A percentile compares a stretch with the other conserved stretches of the same genome.
Evolutionary conservation across 2,329 filamentous ascomycete genomes (phyloP).

Genomic region (Eutypella sp.): DNA sequence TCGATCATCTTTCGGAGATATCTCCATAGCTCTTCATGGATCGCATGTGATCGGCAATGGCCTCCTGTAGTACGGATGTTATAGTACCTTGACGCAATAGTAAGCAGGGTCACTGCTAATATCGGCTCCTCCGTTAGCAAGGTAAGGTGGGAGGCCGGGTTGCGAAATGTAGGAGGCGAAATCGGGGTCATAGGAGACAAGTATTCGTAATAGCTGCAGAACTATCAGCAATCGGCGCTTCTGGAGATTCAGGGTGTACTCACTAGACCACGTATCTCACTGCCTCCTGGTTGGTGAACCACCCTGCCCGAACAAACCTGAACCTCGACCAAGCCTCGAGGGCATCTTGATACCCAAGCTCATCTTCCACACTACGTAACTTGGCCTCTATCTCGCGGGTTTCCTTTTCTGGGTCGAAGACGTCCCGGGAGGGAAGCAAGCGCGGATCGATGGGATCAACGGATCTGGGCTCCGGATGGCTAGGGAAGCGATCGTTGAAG

Average conservation of each 20-base stretch:
- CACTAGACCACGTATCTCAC: constrained; percentile 93
- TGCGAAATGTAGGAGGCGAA: constrained; percentile 82
- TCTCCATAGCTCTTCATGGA: constrained; percentile 93
- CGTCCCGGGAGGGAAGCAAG: constrained; percentile 18
- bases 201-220: constrained; percentile 75
- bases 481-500: constrained; percentile 16
- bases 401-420: constrained; percentile 34
- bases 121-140: constrained; percentile 89
- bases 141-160: constrained; percentile 72
- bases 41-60: constrained; percentile 78
- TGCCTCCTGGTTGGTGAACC: constrained; percentile 91
- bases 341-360: constrained; percentile 61
- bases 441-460: constrained; percentile 28
- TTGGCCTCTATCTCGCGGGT: constrained; percentile 31
- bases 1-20: constrained; percentile 95
- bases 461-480: constrained; percentile 19
- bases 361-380: constrained; percentile 29
- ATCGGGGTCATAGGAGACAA: constrained; percentile 91
- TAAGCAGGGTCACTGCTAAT: constrained; percentile 83
- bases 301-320: constrained; percentile 91
- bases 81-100: constrained; percentile 84
- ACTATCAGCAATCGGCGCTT: constrained; percentile 7
- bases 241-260: constrained; percentile 23
- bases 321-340: constrained; percentile 86
- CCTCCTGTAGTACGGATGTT: constrained; percentile 75